Evolutionary conservation across 805 yeast genomes (phyloP).

Genomic region (Starmerella roubikii): DNA sequence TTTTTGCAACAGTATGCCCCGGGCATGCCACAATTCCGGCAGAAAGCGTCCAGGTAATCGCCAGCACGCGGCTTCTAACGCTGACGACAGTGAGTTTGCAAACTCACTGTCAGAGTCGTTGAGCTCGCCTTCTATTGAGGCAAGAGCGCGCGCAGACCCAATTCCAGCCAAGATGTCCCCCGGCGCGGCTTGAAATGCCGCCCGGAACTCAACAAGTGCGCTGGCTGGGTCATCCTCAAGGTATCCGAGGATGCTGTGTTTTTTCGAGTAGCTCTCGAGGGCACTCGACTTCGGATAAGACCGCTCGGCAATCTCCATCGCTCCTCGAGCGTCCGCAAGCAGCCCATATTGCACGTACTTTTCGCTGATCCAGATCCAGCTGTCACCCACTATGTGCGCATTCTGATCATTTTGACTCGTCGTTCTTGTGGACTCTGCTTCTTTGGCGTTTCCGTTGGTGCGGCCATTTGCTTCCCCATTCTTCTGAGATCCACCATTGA

Average conservation of each 20-base stretch:
- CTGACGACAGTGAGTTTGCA: conserved; percentile 5
- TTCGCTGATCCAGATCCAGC: conserved; percentile 66
- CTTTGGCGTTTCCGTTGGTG: no score
- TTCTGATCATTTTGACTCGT: conserved; percentile 3
- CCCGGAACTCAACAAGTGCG: conserved; percentile 12
- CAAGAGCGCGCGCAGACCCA: conserved; percentile 13
- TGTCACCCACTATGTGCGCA: conserved; percentile 7
- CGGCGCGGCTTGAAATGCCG: conserved; percentile 16
- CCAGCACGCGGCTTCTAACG: conserved; percentile 15
- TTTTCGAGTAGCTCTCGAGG: conserved; percentile 3
- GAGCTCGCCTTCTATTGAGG: neutral
- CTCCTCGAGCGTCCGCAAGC: conserved; percentile 49
- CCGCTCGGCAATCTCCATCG: conserved; percentile 57
- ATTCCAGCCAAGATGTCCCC: conserved; percentile 14
- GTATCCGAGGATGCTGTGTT: conserved; percentile 6
- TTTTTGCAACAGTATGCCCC: conserved; percentile 49
- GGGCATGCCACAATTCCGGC: conserved; percentile 58
- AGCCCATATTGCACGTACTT: conserved; percentile 46
- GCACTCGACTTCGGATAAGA: conserved; percentile 33
- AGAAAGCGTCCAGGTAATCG: conserved; percentile 31
- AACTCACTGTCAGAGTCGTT: conserved; percentile 1
- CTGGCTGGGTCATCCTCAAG: conserved; percentile 3
- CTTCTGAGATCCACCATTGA: no score
- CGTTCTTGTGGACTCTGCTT: no score
- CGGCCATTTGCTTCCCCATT: no score